Percentiles rank a stretch among this genome's conserved stretches.
These are phyloP conservation scores for Bipolaris sorokiniana DNA, from an alignment of 2,329 filamentous ascomycete species.

Conservation along the genomic window DNA sequence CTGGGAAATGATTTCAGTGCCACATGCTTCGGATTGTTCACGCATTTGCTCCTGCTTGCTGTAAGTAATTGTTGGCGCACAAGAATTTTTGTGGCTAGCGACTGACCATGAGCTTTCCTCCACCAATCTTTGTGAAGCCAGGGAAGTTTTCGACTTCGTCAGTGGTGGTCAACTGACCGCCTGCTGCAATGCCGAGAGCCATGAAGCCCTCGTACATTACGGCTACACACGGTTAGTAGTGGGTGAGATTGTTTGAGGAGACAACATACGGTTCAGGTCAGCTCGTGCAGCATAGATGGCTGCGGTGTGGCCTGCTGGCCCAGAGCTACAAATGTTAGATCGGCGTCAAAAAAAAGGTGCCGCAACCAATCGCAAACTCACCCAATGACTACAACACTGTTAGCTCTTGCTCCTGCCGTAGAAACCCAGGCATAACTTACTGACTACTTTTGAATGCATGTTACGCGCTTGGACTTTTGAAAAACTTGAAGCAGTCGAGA, in stretches of 20 bases:
- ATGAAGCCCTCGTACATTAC: conserved; percentile 98
- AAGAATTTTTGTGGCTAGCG: neutral
- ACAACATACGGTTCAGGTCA: conserved; percentile 78
- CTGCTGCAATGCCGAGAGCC: conserved; percentile 93
- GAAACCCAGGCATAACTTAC: conserved; percentile 59
- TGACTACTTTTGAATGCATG: conserved; percentile 94
- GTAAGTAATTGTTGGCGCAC: conserved; percentile 18
- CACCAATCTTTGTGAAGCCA: conserved; percentile 90
- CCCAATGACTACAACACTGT: conserved; percentile 44
- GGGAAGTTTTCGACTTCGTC: conserved; percentile 99
- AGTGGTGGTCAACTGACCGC: conserved; percentile 96
- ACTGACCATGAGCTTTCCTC: conserved; percentile 80
- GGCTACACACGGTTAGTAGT: conserved; percentile 57
- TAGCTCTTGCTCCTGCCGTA: conserved; percentile 26
- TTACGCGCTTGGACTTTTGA: conserved; percentile 56
- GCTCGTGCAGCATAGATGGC: conserved; percentile 95
- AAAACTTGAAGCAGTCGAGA: conserved; percentile 49
- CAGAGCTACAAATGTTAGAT: conserved; percentile 68
- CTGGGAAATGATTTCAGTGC: conserved; percentile 90
- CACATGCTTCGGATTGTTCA: conserved; percentile 87
- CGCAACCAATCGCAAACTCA: conserved; percentile 31
- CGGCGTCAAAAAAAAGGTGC: conserved; percentile 27
- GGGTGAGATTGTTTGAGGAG: too few relatives aligned
- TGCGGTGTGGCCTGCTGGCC: conserved; percentile 95
- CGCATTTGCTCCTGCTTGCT: conserved; percentile 78